Conservation (phyloP, 768 basidiomycete genomes). For the Leucosporidium scottii region DNA sequence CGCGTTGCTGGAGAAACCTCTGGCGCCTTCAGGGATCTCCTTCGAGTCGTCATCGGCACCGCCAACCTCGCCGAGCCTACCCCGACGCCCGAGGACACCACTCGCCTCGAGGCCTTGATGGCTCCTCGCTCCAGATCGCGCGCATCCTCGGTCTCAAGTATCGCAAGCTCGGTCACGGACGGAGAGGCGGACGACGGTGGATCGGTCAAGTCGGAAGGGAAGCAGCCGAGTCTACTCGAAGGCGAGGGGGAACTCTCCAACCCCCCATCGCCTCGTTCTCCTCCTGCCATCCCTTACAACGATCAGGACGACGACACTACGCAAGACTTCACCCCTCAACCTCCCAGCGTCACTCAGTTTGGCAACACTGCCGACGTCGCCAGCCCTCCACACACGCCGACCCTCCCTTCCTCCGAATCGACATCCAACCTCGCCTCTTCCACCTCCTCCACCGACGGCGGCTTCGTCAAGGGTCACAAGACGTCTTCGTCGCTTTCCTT, state of each 20-base stretch:
- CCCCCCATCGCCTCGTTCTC: slow-evolving; percentile 26
- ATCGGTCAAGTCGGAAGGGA: not conserved
- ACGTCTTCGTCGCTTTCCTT: slow-evolving; percentile 13
- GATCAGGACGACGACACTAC: not conserved
- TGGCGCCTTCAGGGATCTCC: not conserved
- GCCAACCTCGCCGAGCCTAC: slow-evolving; percentile 12
- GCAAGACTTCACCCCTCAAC: not conserved
- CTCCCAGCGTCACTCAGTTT: not conserved
- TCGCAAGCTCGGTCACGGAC: not conserved
- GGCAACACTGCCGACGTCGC: not conserved
- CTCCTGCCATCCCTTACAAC: not conserved
- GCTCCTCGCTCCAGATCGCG: not conserved
- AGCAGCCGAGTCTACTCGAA: slow-evolving; percentile 9
- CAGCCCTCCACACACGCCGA: not conserved
- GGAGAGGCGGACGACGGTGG: not conserved
- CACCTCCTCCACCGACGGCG: not conserved
- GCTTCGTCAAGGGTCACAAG: not conserved
- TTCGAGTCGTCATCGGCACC: slow-evolving; percentile 3
- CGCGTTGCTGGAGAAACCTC: slow-evolving; percentile 2
- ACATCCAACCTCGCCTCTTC: not conserved
- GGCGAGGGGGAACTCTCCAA: slow-evolving; percentile 27
- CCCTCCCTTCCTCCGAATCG: not conserved
- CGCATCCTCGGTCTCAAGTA: not conserved
- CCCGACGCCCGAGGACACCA: slow-evolving; percentile 1
- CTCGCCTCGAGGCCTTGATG: slow-evolving; percentile 6